Conservation (phyloP, 139 green algal genomes). For the Chlamydomonas sphaeroides region DNA sequence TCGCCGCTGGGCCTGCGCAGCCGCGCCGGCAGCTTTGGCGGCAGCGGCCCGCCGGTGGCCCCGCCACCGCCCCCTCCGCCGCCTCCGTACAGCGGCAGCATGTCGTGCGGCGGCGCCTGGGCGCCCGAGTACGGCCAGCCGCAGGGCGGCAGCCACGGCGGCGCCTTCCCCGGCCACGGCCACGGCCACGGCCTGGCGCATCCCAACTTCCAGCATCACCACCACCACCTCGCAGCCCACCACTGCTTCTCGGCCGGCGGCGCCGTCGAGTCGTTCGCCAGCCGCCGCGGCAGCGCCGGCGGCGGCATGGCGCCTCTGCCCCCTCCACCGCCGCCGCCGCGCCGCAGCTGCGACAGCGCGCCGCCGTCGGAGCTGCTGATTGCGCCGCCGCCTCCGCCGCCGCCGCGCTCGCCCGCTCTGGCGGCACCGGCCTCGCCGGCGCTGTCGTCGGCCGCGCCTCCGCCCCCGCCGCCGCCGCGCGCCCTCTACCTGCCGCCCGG, state of each 20-base stretch:
- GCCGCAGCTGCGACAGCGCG: constrained; percentile 20
- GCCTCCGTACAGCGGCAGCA: background rate
- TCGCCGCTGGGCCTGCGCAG: background rate
- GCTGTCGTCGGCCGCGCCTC: background rate
- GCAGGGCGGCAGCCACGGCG: too few species aligned
- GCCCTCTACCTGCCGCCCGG: constrained; percentile 33
- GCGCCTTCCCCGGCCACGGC: too few species aligned
- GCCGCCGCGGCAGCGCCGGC: background rate
- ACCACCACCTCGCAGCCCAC: background rate
- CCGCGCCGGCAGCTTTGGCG: constrained; percentile 15
- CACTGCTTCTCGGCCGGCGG: constrained; percentile 8
- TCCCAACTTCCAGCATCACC: too few species aligned
- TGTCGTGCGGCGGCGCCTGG: constrained; percentile 6
- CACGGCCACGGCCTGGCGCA: too few species aligned
- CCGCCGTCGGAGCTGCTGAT: background rate
- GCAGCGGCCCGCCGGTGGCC: background rate
- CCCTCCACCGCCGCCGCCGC: constrained; percentile 8
- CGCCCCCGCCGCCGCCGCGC: background rate
- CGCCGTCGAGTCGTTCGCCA: background rate
- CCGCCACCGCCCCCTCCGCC: too few species aligned
- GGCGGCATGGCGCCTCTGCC: background rate
- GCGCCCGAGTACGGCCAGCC: too few species aligned
- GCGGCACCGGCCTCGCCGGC: background rate
- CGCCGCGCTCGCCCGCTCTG: background rate
- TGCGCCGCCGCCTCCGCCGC: background rate